Conservation (phyloP, 2,329 filamentous ascomycete genomes). For the Sporothrix pseudoabietina region DNA sequence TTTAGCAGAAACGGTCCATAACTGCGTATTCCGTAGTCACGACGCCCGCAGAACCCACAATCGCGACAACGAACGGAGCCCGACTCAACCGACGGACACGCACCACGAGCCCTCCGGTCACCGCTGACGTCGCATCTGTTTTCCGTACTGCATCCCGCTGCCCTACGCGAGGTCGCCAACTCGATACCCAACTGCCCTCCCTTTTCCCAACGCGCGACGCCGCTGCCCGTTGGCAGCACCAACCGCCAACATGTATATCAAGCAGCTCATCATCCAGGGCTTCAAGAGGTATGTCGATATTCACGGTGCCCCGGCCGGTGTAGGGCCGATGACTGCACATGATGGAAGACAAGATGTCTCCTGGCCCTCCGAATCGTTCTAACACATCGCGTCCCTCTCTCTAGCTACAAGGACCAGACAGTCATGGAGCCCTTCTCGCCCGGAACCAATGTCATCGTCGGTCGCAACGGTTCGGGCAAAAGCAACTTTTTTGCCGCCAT, state of each 20-base stretch:
- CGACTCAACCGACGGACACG: slow-evolving; percentile 19
- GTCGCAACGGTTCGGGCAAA: slow-evolving; percentile 98
- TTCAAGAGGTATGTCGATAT: slow-evolving; percentile 80
- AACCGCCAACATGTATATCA: slow-evolving; percentile 83
- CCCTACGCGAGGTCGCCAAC: neutral
- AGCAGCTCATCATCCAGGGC: slow-evolving; percentile 99
- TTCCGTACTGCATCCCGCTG: neutral
- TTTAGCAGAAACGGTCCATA: slow-evolving; percentile 28
- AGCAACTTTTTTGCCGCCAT: slow-evolving; percentile 99
- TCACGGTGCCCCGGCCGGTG: too few species aligned
- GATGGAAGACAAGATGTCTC: too few species aligned
- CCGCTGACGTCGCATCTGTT: neutral
- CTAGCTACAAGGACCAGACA: slow-evolving; percentile 98
- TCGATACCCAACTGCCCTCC: slow-evolving; percentile 1
- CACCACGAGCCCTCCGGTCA: neutral
- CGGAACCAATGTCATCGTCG: slow-evolving; percentile 97
- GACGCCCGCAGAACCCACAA: slow-evolving; percentile 26
- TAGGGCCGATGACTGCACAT: neutral
- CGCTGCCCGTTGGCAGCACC: slow-evolving; percentile 39
- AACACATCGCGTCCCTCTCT: slow-evolving; percentile 33
- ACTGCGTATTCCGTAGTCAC: slow-evolving; percentile 6
- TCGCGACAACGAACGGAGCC: slow-evolving; percentile 30
- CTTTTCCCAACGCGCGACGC: slow-evolving; percentile 29
- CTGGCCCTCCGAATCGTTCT: slow-evolving; percentile 28
- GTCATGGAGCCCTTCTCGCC: slow-evolving; percentile 98